A percentile compares a stretch with the other conserved stretches of the same genome.
These are phyloP conservation scores for Sporisorium exsertum DNA, from an alignment of 1,284 basidiomycete genomes.

Conservation along the genomic window DNA sequence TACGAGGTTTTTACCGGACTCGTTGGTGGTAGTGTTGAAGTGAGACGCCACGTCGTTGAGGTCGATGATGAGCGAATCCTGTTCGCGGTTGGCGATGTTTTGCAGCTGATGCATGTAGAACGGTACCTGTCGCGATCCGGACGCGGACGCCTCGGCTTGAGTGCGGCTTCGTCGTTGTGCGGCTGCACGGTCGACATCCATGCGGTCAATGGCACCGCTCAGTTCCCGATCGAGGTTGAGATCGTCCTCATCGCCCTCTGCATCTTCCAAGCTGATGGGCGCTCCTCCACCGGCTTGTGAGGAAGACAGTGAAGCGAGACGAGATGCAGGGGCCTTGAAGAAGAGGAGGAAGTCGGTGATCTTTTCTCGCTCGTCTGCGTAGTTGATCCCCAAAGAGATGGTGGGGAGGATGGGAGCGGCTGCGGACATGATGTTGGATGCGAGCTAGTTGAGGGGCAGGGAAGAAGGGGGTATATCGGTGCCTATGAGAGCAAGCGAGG, in stretches of 20 bases:
- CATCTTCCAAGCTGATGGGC: constrained; percentile 28
- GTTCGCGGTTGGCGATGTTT: constrained; percentile 91
- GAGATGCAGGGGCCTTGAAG: constrained; percentile 57
- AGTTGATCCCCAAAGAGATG: constrained; percentile 73
- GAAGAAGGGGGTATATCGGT: constrained; percentile 12
- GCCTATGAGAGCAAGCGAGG: not conserved
- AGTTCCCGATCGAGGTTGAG: constrained; percentile 33
- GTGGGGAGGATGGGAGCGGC: constrained; percentile 71
- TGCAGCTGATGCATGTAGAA: constrained; percentile 96
- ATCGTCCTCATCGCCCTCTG: constrained; percentile 32
- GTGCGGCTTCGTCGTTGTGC: constrained; percentile 6
- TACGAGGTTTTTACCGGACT: constrained; percentile 46
- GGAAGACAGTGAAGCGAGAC: constrained; percentile 34
- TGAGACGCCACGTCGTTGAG: constrained; percentile 79
- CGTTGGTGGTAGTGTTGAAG: constrained; percentile 33
- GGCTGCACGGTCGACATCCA: constrained; percentile 38
- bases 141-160: constrained; percentile 11
- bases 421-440: constrained; percentile 21
- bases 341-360: constrained; percentile 63
- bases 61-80: constrained; percentile 84
- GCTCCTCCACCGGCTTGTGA: constrained; percentile 11
- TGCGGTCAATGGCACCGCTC: constrained; percentile 30
- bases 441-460: not conserved
- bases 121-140: constrained; percentile 62
- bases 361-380: constrained; percentile 71